Base-by-base conservation (phyloP, 208 protist species). In the Crithidia sp. region DNA sequence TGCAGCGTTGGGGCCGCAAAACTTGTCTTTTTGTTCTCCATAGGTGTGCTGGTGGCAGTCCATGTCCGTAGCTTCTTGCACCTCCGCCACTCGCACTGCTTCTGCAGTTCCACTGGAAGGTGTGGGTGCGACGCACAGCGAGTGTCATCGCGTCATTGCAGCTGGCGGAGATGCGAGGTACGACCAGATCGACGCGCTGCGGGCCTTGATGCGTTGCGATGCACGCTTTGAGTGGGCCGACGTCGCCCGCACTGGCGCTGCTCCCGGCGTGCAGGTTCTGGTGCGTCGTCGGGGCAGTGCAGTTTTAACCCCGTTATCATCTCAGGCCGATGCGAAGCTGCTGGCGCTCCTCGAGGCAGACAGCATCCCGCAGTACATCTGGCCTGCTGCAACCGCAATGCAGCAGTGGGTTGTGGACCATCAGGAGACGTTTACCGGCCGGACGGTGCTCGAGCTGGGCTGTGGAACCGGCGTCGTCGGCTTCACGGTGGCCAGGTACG, bases 371-470 rank as follows among this genome's bases (percentile, higher is more conserved):
- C 81, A 85, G 69, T 85, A 80, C 61, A 61, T 84, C 45, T 92
- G 84, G 84, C 84, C 87, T 0, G 77, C 84, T 5, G 79, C 85
- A 9, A 36, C 50, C 39, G 56, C 76, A 6, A 54, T 90, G 61
- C 73, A 76, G 16, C 13, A 64, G 43, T 89, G 82, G 85, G 56
- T 90, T 19, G 6, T 43, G 6, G 39, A 60, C 7, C 73, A 84
- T 40, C 47, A 39, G 16, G 16, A 75, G 16, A 7, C 79, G 5
- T 82, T 87, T 45, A 39, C 52, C 2, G 78, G 81, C 17, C 87
- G 86, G 77, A 75, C 71, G 0, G 74, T 92, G 4, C 57, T 89
- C 37, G 87, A 92, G 65, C 69, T 92, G n/a, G 87, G 87, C 19
- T 85, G 81, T 58, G 87, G 87, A n/a, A 83, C 81, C 8, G 87